Percentiles rank a stretch among this genome's conserved stretches.
These are phyloP conservation scores for Lasiodiplodia sp. DNA, from an alignment of 2,329 filamentous ascomycete species.

Conservation along the genomic window DNA sequence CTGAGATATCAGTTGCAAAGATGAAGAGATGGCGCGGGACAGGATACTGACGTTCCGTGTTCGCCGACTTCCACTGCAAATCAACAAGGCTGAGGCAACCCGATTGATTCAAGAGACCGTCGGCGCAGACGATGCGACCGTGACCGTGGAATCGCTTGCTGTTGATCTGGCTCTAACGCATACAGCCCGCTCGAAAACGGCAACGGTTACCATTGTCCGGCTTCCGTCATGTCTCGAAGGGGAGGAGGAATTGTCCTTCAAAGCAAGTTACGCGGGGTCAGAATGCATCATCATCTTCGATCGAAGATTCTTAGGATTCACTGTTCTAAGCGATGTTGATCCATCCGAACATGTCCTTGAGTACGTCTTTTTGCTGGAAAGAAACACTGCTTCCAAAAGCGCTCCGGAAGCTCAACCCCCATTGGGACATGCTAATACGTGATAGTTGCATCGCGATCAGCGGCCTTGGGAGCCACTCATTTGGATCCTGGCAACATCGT, in stretches of 20 bases:
- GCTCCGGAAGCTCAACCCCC: not conserved
- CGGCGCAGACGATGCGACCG: too few relatives aligned
- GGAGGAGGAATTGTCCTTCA: not conserved
- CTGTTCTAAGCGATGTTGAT: not conserved
- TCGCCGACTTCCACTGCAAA: not conserved
- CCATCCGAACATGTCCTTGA: not conserved
- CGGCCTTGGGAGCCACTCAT: not conserved
- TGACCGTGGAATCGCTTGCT: not conserved
- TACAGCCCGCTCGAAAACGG: not conserved
- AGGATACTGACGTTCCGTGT: not conserved
- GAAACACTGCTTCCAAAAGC: too few relatives aligned
- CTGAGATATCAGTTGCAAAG: too few relatives aligned
- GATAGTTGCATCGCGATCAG: conserved; percentile 1
- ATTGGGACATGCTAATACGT: not conserved
- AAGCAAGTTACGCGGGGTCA: not conserved
- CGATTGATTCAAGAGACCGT: not conserved
- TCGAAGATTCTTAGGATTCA: not conserved
- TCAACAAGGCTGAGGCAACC: conserved; percentile 1
- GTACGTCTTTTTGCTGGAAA: not conserved
- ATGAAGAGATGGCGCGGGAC: not conserved
- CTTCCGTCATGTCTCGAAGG: not conserved
- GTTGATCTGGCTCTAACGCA: not conserved
- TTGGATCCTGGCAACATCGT: conserved; percentile 6
- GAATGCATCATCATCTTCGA: not conserved
- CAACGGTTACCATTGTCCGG: not conserved